Base-by-base conservation (phyloP, 176 grass and related monocot genomes). In the Raddia guianensis region DNA sequence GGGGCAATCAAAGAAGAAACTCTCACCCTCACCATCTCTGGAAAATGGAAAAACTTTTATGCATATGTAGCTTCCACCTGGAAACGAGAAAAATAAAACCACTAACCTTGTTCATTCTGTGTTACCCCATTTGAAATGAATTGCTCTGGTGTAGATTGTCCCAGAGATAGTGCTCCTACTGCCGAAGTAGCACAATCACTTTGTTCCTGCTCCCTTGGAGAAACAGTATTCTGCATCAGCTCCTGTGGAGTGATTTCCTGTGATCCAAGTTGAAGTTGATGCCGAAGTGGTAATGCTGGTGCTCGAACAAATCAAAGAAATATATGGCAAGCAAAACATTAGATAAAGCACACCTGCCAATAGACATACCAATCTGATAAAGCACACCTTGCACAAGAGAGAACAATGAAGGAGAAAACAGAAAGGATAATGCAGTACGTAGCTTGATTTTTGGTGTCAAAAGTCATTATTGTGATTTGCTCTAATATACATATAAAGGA, bases 1-100 rank as follows among this genome's bases (percentile, higher is more conserved):
- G 46, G 1, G 48, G 57, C n/a, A 76, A 76, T 58, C 7, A 76
- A 62, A 62, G 19, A 76, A 61, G 74, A 56, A 62, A 62, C 74
- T 8, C 46, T 76, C 74, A 76, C 32, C 74, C 56, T 62, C 42
- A 76, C 19, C 37, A 40, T 40, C 37, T 40, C 37, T 40, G 37
- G 2, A 2, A 40, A 40, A 40, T 5, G 37, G 37, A 40, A 40
- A 73, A 8, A 73, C 14, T 33, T 35, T 72, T 1, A 54, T 47
- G 12, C 73, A 32, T 46, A 47, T 61, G 42, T 47, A 62, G 14
- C 14, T 60, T 62, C 21, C 56, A 73, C 9, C 49, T 76, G 12
- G 73, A 76, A 77, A 50, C 8, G 14, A 50, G 20, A 64, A 50
- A 47, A 18, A 15, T 3, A 9, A 50, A 37, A 50, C 12, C 37